Conservation (phyloP, 2,329 filamentous ascomycete species). For the Calonectria naviculata region DNA sequence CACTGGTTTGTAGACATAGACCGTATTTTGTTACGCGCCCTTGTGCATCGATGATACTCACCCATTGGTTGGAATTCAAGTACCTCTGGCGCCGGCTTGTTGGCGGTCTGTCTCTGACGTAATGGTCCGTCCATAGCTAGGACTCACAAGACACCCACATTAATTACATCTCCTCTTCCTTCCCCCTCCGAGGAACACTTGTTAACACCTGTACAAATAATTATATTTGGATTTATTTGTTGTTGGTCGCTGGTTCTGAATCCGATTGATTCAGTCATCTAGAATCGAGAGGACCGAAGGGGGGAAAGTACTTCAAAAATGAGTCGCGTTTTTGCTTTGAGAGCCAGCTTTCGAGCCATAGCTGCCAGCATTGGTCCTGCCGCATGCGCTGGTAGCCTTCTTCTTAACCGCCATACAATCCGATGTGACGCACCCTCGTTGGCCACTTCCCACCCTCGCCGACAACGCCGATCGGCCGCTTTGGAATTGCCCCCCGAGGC, state of each 20-base stretch:
- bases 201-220: no score
- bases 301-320: constrained; percentile 20
- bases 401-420: constrained; percentile 38
- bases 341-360: constrained; percentile 38
- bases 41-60: constrained; percentile 19
- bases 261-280: neutral
- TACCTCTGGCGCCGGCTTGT: constrained; percentile 22
- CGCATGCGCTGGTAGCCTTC: constrained; percentile 39
- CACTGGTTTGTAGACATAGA: neutral
- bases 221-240: neutral
- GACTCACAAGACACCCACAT: neutral
- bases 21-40: neutral
- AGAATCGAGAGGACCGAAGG: neutral
- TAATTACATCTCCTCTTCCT: constrained; percentile 8
- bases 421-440: constrained; percentile 43
- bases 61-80: constrained; percentile 34
- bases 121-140: neutral
- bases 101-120: constrained; percentile 33
- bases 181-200: neutral
- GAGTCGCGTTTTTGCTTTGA: constrained; percentile 35
- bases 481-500: constrained; percentile 43
- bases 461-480: constrained; percentile 17
- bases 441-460: constrained; percentile 27
- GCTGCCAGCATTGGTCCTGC: constrained; percentile 41
- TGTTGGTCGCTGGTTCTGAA: neutral